phyloP scores from a whole-genome alignment of 2,329 filamentous ascomycete species.

The Neospermospora avenae region DNA sequence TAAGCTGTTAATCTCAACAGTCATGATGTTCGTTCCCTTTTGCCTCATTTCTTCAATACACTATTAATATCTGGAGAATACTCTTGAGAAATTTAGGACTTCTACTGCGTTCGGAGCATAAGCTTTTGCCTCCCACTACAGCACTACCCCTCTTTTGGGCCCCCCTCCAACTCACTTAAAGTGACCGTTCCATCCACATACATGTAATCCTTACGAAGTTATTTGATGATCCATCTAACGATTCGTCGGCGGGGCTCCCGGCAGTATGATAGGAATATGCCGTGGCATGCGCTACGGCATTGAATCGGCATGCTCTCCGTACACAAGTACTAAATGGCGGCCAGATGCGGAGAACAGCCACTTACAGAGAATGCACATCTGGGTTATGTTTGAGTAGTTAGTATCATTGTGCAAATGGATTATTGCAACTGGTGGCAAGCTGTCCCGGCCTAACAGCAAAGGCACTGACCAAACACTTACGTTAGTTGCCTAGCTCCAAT shows the following conservation, averaged over 20 bases:
- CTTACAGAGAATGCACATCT: neutral
- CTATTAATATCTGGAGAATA: neutral
- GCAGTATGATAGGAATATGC: conserved; percentile 1
- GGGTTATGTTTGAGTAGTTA: neutral
- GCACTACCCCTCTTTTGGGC: conserved; percentile 2
- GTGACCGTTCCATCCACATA: neutral
- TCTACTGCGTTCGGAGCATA: neutral
- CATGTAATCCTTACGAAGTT: neutral
- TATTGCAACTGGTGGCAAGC: neutral
- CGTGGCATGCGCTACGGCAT: neutral
- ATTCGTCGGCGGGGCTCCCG: conserved; percentile 4
- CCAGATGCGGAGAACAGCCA: neutral
- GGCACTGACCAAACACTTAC: too few species aligned
- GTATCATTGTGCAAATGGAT: neutral
- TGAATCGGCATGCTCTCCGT: neutral
- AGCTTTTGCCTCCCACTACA: neutral
- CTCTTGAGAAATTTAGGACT: neutral
- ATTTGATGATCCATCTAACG: conserved; percentile 1
- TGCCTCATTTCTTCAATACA: neutral
- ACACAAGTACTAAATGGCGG: neutral
- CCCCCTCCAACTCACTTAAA: conserved; percentile 1
- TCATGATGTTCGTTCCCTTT: neutral
- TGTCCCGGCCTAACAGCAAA: too few species aligned
- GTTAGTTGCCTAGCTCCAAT: too few species aligned
- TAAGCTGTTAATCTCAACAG: neutral